These are phyloP conservation scores for Fusarium napiforme DNA, from an alignment of 2,329 filamentous ascomycete species.

Conservation along the genomic window DNA sequence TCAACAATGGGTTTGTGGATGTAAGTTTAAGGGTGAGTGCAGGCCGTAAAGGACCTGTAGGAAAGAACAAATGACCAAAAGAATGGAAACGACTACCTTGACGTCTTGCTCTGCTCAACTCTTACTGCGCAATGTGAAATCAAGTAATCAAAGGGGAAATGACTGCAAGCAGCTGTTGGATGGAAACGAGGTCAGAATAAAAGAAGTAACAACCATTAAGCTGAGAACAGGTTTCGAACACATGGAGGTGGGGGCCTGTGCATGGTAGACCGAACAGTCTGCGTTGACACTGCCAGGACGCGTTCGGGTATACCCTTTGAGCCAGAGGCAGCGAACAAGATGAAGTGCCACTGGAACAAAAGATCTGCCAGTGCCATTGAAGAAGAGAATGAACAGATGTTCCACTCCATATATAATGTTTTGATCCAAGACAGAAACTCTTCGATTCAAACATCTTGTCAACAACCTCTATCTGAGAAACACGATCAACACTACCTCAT, in stretches of 20 bases:
- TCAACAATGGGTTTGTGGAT: no score
- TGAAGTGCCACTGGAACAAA: not conserved
- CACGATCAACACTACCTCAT: not conserved
- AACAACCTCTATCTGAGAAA: not conserved
- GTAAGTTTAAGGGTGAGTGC: no score
- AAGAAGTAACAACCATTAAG: rapidly evolving
- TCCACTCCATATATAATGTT: not conserved
- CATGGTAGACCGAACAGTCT: no score
- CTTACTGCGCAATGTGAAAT: no score
- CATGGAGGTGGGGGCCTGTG: no score
- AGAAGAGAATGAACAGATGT: no score
- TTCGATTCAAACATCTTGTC: not conserved
- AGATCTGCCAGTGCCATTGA: not conserved
- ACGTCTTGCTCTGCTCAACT: no score
- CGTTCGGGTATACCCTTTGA: rapidly evolving
- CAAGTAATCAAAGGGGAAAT: no score
- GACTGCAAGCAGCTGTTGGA: not conserved
- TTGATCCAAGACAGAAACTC: not conserved
- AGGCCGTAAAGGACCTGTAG: no score
- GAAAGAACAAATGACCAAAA: no score
- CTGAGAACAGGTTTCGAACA: no score
- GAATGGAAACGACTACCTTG: no score
- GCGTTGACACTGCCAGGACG: not conserved
- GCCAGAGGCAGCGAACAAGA: rapidly evolving
- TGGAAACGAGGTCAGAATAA: not conserved